Evolutionary conservation across 2,329 filamentous ascomycete genomes (phyloP).

Genomic region (Diaporthe destruens): DNA sequence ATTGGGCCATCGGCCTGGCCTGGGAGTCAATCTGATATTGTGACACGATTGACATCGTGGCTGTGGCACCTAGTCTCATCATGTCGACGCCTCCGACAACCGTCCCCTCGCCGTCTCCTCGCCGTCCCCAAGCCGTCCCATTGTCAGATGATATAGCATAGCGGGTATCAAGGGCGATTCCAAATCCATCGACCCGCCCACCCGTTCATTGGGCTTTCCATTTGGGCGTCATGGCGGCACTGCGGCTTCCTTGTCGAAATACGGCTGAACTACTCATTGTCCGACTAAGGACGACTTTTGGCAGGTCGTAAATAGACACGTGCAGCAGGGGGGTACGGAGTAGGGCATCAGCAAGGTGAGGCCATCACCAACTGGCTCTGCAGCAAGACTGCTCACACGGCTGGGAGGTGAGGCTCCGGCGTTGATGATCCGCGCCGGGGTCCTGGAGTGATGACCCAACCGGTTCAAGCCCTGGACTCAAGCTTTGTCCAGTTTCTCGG

Average conservation of each 20-base stretch:
- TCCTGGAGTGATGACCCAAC: conserved; percentile 6
- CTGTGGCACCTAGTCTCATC: conserved; percentile 22
- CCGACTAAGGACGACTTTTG: conserved; percentile 21
- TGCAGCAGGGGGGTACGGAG: neutral
- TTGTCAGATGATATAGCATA: conserved; percentile 15
- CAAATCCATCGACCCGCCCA: neutral
- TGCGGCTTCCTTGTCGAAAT: conserved; percentile 1
- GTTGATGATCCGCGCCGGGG: conserved; percentile 22
- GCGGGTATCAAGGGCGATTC: conserved; percentile 1
- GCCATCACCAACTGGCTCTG: conserved; percentile 5
- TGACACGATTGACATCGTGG: conserved; percentile 17
- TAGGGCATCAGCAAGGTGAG: neutral
- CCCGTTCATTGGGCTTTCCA: neutral
- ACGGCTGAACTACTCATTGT: conserved; percentile 19
- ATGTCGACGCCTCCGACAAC: conserved; percentile 13
- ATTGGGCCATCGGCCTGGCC: conserved; percentile 29
- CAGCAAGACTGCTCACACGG: neutral
- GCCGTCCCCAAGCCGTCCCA: conserved; percentile 26
- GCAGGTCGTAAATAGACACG: conserved; percentile 3
- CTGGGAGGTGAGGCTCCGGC: conserved; percentile 13
- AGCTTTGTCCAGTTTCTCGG: conserved; percentile 15
- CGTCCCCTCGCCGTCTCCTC: conserved; percentile 31
- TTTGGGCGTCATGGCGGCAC: neutral
- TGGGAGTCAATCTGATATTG: conserved; percentile 18
- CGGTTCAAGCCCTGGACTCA: conserved; percentile 23